Evolutionary conservation across 192 early-diverging fungal species (phyloP).

Genomic region (Piromyces finnis): DNA sequence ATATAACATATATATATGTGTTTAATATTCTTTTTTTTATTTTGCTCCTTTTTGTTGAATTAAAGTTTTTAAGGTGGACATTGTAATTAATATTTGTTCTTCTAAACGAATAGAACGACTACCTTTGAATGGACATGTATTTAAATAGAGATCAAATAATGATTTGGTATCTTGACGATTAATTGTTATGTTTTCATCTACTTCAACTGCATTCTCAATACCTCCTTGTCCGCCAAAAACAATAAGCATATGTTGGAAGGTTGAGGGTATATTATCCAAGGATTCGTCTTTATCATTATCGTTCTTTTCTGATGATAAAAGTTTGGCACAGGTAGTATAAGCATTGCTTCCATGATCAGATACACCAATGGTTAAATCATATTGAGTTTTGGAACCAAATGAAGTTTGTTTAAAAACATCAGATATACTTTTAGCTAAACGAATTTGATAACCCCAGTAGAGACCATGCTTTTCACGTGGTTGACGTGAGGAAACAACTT

Average conservation of each 20-base stretch:
- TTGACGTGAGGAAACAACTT: constrained; percentile 31
- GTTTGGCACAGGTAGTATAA: constrained; percentile 1
- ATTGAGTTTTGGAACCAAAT: constrained; percentile 23
- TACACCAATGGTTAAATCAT: constrained; percentile 46
- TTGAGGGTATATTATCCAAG: background rate
- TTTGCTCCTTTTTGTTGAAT: background rate
- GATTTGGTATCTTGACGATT: constrained; percentile 29
- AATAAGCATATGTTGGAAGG: constrained; percentile 31
- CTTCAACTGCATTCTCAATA: constrained; percentile 40
- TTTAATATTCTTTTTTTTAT: background rate
- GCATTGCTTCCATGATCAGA: constrained; percentile 20
- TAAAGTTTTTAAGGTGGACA: constrained; percentile 13
- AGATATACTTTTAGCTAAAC: constrained; percentile 33
- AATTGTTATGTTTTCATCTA: constrained; percentile 30
- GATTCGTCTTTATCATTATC: background rate
- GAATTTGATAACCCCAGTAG: constrained; percentile 52
- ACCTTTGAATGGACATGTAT: constrained; percentile 32
- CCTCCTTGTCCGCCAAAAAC: constrained; percentile 53
- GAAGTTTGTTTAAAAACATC: constrained; percentile 39
- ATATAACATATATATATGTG: too few species aligned
- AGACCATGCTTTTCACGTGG: constrained; percentile 38
- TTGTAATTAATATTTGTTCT: constrained; percentile 24
- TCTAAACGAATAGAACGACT: constrained; percentile 43
- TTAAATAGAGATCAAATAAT: constrained; percentile 43
- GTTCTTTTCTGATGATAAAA: constrained; percentile 5